Base-by-base conservation (phyloP, 208 protist species). In the Wallacemonas rigidus region DNA sequence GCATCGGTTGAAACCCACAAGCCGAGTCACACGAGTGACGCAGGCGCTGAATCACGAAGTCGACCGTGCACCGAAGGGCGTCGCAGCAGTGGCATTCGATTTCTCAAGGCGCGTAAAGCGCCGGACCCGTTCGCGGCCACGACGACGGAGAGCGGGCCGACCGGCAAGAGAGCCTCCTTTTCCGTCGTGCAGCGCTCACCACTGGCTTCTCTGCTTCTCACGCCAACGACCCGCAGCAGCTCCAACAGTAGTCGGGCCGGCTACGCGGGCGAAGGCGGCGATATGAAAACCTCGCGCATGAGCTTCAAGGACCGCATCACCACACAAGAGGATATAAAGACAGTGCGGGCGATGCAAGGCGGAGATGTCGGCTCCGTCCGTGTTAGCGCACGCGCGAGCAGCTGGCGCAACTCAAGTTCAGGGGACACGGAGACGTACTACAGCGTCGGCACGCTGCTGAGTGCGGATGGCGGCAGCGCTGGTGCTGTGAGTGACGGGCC, bases 91-190 rank as follows among this genome's bases (percentile, higher is more conserved):
- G 56, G 56, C 8, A 17, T 62, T 36, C 56, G 56, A n/a, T 62
- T 62, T 43, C 6, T 62, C 56, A 62, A 62, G 56, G 56, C 56
- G 5, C 35, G 35, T 38, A 62, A 41, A 38, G 56, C 56, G 8
- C 56, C 56, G 8, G 36, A 62, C 15, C 56, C 56, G 56, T 62
- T 62, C 38, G 56, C 36, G 36, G 53, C 53, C 53, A 57, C 9
- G 14, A 57, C 53, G 9, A 17, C 15, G 14, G 53, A 35, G 15
- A 57, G 53, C 14, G 53, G 11, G 53, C 14, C 11, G 11, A 8
- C 14, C 53, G 17, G 53, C 14, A 5, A 6, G 9, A 35, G 26
- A 6, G 11, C 53, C 0, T 15, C 17, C 11, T 57, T 57, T 6
- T 17, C 53, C 6, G 17, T 62, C 9, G 9, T 41, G 1, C 56